These are phyloP conservation scores for Ramaria rubella DNA, from an alignment of 768 basidiomycete genomes.

Conservation along the genomic window DNA sequence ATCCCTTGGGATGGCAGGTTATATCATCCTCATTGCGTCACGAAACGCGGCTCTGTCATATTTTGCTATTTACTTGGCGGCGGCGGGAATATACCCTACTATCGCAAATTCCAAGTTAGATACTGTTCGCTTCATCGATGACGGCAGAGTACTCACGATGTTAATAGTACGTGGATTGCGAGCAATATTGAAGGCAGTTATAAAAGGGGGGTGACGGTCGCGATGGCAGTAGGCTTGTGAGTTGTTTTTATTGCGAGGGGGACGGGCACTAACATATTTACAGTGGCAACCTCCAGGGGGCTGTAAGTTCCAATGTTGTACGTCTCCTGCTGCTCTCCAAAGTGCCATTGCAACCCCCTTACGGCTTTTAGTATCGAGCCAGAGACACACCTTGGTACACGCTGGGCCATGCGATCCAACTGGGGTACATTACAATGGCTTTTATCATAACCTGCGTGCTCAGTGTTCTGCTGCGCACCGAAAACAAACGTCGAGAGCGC, in stretches of 20 bases:
- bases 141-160: not conserved
- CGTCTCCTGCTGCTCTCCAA: constrained; percentile 20
- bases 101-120: constrained; percentile 56
- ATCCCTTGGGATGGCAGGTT: constrained; percentile 46
- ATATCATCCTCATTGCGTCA: constrained; percentile 65
- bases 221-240: constrained; percentile 61
- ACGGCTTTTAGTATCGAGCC: constrained; percentile 46
- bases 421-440: constrained; percentile 66
- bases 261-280: not conserved
- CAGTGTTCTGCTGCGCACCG: constrained; percentile 40
- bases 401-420: constrained; percentile 52
- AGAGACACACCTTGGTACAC: constrained; percentile 62
- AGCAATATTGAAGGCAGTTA: constrained; percentile 73
- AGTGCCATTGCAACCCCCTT: not conserved
- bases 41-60: too few species aligned
- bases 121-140: not conserved
- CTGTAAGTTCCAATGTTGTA: constrained; percentile 70
- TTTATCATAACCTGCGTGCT: constrained; percentile 41
- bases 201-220: constrained; percentile 65
- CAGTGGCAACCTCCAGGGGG: constrained; percentile 69
- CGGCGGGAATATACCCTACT: constrained; percentile 66
- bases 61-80: constrained; percentile 63
- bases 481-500: constrained; percentile 57
- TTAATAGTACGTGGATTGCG: constrained; percentile 43
- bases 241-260: constrained; percentile 22